phyloP scores from a whole-genome alignment of 129 eudicot genomes.

The Calendula officinalis region DNA sequence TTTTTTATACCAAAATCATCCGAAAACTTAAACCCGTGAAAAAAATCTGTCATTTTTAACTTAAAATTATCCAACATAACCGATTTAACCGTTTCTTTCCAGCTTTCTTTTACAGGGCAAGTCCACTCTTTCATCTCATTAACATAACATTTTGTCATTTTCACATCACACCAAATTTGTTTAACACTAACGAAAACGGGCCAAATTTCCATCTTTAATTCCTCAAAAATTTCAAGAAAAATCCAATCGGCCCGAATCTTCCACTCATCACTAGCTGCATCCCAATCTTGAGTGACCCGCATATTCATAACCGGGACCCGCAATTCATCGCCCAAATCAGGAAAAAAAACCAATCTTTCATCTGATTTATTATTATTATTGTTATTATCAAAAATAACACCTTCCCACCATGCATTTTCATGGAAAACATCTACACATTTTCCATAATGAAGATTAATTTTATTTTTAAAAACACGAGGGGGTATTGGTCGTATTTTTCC shows the following conservation, averaged over 20 bases:
- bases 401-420: constrained; percentile 97
- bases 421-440: constrained; percentile 68
- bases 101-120: constrained; percentile 34
- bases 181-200: constrained; percentile 51
- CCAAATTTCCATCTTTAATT: constrained; percentile 37
- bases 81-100: constrained; percentile 53
- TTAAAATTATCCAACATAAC: constrained; percentile 43
- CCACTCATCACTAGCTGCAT: constrained; percentile 60
- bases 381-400: constrained; percentile 69
- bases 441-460: constrained; percentile 47
- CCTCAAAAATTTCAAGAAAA: constrained; percentile 62
- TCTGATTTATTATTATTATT: constrained; percentile 48
- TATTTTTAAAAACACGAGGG: constrained; percentile 23
- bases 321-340: constrained; percentile 79
- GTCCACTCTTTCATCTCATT: constrained; percentile 67
- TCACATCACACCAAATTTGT: constrained; percentile 89
- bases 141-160: constrained; percentile 39
- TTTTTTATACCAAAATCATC: constrained; percentile 29
- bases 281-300: constrained; percentile 72
- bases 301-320: constrained; percentile 28
- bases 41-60: constrained; percentile 41
- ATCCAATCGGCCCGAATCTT: constrained; percentile 66
- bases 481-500: constrained; percentile 66
- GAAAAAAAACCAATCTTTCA: constrained; percentile 65
- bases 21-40: constrained; percentile 17